Conservation (phyloP, 164 flowering plant genomes). For the Vitis cinerea region DNA sequence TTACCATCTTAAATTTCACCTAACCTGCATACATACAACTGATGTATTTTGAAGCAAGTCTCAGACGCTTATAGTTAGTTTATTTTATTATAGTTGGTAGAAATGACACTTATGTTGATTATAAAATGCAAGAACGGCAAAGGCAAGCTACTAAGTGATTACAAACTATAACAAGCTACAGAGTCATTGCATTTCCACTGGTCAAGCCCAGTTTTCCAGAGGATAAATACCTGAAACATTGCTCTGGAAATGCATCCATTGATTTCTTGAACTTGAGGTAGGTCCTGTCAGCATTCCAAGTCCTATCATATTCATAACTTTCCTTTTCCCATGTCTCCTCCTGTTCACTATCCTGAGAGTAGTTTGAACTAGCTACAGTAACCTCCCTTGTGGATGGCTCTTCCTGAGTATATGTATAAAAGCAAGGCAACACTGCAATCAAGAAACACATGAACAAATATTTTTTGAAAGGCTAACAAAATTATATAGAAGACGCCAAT, state of each 20-base stretch:
- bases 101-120: too few relatives aligned
- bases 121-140: too few relatives aligned
- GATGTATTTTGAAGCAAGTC: too few relatives aligned
- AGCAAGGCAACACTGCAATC: conserved; percentile 88
- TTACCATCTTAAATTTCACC: too few relatives aligned
- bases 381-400: conserved; percentile 37
- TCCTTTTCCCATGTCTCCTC: conserved; percentile 80
- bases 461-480: too few relatives aligned
- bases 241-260: conserved; percentile 77
- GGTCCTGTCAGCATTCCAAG: conserved; percentile 79
- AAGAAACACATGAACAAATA: conserved; percentile 14
- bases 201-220: conserved; percentile 2
- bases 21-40: too few relatives aligned
- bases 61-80: too few relatives aligned
- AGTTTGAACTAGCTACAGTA: conserved; percentile 32
- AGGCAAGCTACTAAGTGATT: too few relatives aligned
- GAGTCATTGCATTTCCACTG: neutral
- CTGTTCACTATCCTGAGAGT: conserved; percentile 32
- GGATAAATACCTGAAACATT: conserved; percentile 76
- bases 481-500: too few relatives aligned
- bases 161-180: too few relatives aligned
- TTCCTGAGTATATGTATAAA: conserved; percentile 61
- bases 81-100: too few relatives aligned
- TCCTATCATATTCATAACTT: conserved; percentile 79
- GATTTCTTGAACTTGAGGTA: conserved; percentile 90